Evolutionary conservation across 2,329 filamentous ascomycete species (phyloP).

Genomic region (Cytospora piceicola): DNA sequence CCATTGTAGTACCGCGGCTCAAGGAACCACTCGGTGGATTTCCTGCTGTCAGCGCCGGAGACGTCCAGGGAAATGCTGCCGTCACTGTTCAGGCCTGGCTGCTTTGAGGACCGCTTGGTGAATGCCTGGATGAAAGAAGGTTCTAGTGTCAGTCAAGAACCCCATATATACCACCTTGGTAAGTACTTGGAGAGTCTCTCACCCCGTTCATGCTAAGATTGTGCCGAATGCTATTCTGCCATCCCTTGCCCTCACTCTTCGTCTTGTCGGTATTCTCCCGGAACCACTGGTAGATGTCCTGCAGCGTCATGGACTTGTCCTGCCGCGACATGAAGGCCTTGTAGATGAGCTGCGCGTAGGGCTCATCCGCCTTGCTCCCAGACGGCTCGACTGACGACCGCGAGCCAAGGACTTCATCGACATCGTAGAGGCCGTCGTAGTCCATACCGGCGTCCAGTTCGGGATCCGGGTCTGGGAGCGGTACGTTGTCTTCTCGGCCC

Average conservation of each 20-base stretch:
- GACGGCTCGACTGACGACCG: conserved; percentile 24
- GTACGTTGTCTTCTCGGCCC: conserved; percentile 14
- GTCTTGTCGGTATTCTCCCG: conserved; percentile 77
- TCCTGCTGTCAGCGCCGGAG: conserved; percentile 55
- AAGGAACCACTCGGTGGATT: conserved; percentile 77
- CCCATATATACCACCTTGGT: conserved; percentile 23
- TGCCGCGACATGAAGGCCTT: conserved; percentile 71
- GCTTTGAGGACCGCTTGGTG: conserved; percentile 23
- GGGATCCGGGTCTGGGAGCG: conserved; percentile 2
- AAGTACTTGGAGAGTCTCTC: background rate
- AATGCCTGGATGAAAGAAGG: conserved; percentile 40
- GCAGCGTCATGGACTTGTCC: conserved; percentile 72
- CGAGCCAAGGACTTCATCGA: conserved; percentile 6
- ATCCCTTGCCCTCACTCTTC: conserved; percentile 68
- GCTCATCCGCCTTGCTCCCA: conserved; percentile 51
- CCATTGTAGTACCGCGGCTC: conserved; percentile 69
- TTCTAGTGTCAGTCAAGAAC: background rate
- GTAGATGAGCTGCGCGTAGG: conserved; percentile 84
- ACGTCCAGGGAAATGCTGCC: conserved; percentile 26
- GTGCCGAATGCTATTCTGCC: conserved; percentile 95
- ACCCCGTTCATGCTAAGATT: conserved; percentile 96
- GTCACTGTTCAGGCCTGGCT: conserved; percentile 18
- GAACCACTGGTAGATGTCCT: conserved; percentile 93
- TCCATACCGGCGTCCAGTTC: conserved; percentile 11
- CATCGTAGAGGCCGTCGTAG: conserved; percentile 12